A percentile compares a stretch with the other conserved stretches of the same genome.
Conservation (phyloP, 1,284 basidiomycete genomes). For the Microbotryum saponariae region DNA sequence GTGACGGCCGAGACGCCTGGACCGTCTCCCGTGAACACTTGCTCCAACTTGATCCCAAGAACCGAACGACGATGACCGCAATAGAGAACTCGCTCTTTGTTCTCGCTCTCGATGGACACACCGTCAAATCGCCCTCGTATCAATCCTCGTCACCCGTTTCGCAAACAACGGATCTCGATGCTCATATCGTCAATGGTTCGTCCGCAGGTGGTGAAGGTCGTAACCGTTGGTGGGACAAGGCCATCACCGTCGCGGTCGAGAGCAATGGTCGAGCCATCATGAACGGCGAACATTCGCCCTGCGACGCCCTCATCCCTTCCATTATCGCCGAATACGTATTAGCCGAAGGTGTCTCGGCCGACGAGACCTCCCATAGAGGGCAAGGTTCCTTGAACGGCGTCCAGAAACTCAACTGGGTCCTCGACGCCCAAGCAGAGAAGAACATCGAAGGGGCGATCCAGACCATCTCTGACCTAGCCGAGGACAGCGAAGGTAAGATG, state of each 20-base stretch:
- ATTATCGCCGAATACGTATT: conserved; percentile 81
- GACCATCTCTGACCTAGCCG: conserved; percentile 56
- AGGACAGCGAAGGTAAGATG: conserved; percentile 75
- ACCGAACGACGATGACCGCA: conserved; percentile 53
- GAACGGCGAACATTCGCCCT: conserved; percentile 85
- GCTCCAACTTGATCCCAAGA: conserved; percentile 57
- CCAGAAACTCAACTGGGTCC: conserved; percentile 61
- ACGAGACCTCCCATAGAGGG: neutral
- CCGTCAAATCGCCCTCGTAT: conserved; percentile 45
- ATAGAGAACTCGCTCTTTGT: conserved; percentile 71
- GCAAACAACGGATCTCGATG: conserved; percentile 52
- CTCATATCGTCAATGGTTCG: conserved; percentile 69
- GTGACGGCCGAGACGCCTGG: conserved; percentile 78
- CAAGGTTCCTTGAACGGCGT: neutral
- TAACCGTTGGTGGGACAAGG: conserved; percentile 93
- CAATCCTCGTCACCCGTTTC: conserved; percentile 47
- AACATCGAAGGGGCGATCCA: conserved; percentile 57
- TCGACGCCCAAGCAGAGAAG: conserved; percentile 54
- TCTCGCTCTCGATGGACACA: conserved; percentile 54
- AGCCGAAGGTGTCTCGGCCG: conserved; percentile 45
- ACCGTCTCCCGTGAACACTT: conserved; percentile 70
- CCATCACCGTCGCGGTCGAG: conserved; percentile 74
- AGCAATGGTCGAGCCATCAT: conserved; percentile 76
- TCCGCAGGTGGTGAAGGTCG: conserved; percentile 58
- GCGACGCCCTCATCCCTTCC: conserved; percentile 84